phyloP scores from a whole-genome alignment of 2,329 filamentous ascomycete species.

The Pochonia chlamydosporia region DNA sequence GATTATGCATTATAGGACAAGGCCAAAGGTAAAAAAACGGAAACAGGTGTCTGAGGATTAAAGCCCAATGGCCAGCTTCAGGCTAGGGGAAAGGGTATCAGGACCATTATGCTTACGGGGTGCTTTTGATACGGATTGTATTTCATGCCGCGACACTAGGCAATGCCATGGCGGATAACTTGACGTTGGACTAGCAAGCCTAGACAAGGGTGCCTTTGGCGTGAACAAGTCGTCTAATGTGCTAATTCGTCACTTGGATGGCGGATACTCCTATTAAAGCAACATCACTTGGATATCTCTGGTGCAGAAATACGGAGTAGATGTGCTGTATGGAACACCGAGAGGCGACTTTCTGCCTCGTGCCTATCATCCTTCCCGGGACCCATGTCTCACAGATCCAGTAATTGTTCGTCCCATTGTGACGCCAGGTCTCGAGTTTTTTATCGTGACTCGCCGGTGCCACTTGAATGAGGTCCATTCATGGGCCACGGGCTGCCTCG shows the following conservation, averaged over 20 bases:
- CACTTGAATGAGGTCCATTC: not conserved
- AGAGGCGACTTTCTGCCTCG: not conserved
- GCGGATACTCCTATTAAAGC: not conserved
- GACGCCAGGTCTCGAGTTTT: not conserved
- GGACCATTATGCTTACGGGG: not conserved
- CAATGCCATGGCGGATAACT: not conserved
- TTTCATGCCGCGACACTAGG: not conserved
- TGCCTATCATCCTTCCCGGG: not conserved
- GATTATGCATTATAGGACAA: not conserved
- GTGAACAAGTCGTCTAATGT: not conserved
- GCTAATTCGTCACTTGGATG: conserved; percentile 2
- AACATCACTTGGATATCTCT: conserved; percentile 1
- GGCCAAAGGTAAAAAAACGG: not conserved
- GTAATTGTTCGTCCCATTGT: not conserved
- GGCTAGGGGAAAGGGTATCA: not conserved
- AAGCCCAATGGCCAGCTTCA: not conserved
- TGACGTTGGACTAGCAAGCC: not conserved
- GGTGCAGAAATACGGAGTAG: not conserved
- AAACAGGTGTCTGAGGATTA: not conserved
- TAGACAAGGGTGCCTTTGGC: not conserved
- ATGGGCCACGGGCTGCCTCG: not conserved
- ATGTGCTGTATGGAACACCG: not conserved
- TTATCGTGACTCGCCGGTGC: not conserved
- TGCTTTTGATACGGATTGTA: conserved; percentile 1
- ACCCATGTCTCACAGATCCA: not conserved